Percentiles rank a stretch among this genome's conserved stretches.
Evolutionary conservation across 2,329 filamentous ascomycete species (phyloP).

Genomic region (Monilinia vaccinii-corymbosi): DNA sequence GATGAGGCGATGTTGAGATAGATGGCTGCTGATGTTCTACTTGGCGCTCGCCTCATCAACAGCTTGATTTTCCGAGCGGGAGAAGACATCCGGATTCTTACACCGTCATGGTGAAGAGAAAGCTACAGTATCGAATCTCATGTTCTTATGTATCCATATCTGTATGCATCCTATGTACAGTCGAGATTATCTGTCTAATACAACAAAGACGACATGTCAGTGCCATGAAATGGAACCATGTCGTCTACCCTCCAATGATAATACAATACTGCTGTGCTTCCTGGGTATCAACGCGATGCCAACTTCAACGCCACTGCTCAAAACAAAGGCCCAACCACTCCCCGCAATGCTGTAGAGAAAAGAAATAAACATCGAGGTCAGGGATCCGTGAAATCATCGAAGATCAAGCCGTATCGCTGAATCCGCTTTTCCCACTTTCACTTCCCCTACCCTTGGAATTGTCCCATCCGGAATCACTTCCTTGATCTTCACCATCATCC

Average conservation of each 20-base stretch:
- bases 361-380: neutral
- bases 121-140: neutral
- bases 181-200: neutral
- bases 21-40: constrained; percentile 1
- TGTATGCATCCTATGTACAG: neutral
- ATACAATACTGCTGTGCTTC: neutral
- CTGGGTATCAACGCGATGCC: neutral
- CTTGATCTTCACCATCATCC: neutral
- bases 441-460: neutral
- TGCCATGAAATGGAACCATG: neutral
- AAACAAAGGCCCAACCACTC: neutral
- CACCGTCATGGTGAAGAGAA: too few relatives aligned
- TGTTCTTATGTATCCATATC: neutral
- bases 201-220: neutral
- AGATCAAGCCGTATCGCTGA: neutral
- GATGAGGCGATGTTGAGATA: neutral
- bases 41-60: neutral
- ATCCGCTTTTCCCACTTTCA: constrained; percentile 4
- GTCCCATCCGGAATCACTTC: constrained; percentile 3
- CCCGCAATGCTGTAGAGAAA: constrained; percentile 4
- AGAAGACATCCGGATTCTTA: neutral
- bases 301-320: neutral
- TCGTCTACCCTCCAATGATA: neutral
- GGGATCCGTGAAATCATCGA: neutral
- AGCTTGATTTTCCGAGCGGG: too few relatives aligned